Evolutionary conservation across 2,329 filamentous ascomycete genomes (phyloP).

Genomic region (Fusarium chuoi): DNA sequence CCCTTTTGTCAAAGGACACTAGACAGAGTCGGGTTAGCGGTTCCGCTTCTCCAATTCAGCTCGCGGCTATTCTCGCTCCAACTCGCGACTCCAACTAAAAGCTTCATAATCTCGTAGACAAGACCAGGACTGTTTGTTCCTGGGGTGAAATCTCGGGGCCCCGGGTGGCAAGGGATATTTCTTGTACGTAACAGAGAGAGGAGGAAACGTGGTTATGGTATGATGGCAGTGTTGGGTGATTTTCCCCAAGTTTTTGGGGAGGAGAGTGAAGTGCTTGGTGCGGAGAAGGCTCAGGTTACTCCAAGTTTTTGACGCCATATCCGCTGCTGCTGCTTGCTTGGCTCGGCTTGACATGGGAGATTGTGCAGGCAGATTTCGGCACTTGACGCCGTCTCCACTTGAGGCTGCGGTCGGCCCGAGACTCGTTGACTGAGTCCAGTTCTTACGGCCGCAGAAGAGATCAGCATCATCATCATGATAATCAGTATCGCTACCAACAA

Average conservation of each 20-base stretch:
- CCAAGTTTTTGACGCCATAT: constrained; percentile 27
- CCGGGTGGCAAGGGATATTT: constrained; percentile 18
- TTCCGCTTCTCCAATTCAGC: constrained; percentile 24
- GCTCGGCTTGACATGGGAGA: constrained; percentile 16
- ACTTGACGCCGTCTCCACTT: constrained; percentile 23
- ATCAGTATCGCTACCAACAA: not conserved
- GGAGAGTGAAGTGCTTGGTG: not conserved
- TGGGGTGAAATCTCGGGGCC: constrained; percentile 24
- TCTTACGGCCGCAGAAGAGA: not conserved
- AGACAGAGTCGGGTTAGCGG: not conserved
- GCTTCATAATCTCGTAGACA: not conserved
- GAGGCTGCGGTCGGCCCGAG: constrained; percentile 22
- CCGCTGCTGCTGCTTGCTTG: constrained; percentile 1
- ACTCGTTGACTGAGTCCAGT: not conserved
- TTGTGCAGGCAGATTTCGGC: constrained; percentile 3
- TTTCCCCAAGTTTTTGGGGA: constrained; percentile 9
- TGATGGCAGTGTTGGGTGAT: not conserved
- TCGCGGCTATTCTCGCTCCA: constrained; percentile 27
- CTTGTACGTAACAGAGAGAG: constrained; percentile 14
- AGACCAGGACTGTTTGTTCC: not conserved
- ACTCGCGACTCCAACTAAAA: constrained; percentile 11
- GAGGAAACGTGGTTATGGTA: not conserved
- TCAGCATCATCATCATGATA: not conserved
- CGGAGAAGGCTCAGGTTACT: constrained; percentile 17
- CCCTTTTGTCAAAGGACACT: not conserved